Evolutionary conservation across 2,329 filamentous ascomycete species (phyloP).

Genomic region (Botrytis byssoidea): DNA sequence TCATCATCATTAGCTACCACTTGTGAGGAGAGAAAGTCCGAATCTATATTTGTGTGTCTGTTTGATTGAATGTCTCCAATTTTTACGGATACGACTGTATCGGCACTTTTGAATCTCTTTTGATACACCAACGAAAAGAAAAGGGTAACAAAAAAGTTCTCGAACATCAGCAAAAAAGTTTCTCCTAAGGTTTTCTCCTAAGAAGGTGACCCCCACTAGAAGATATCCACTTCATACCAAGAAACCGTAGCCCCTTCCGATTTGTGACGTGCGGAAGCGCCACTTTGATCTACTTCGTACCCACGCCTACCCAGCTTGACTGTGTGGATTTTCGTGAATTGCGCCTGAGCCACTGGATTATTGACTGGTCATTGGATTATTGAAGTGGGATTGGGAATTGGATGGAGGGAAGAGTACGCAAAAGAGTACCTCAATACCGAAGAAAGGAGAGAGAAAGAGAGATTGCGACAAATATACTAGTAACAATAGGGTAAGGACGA

Average conservation of each 20-base stretch:
- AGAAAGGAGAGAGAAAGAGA: slow-evolving; percentile 8
- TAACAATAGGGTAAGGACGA: not conserved
- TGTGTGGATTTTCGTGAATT: slow-evolving; percentile 14
- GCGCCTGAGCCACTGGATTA: slow-evolving; percentile 16
- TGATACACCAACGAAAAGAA: not conserved
- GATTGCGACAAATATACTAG: slow-evolving; percentile 13
- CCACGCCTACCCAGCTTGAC: not conserved
- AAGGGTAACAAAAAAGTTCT: slow-evolving; percentile 4
- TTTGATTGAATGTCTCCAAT: not conserved
- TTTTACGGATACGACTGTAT: not conserved
- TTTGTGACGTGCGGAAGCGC: slow-evolving; percentile 21
- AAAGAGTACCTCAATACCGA: not conserved
- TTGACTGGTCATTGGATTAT: not conserved
- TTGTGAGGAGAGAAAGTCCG: not conserved
- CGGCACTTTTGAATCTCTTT: not conserved
- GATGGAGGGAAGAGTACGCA: slow-evolving; percentile 5
- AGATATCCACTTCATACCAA: not conserved
- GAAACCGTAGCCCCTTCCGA: slow-evolving; percentile 14
- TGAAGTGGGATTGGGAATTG: not conserved
- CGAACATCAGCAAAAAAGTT: slow-evolving; percentile 10
- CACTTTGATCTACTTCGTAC: slow-evolving; percentile 18
- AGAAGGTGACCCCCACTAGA: not conserved
- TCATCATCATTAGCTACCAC: not conserved
- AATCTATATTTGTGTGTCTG: not conserved
- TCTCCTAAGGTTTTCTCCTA: not conserved